Evolutionary conservation across 768 basidiomycete species (phyloP), one percentile per base, ranked within the genome.

Genomic region (Lentinula lateritia): DNA sequence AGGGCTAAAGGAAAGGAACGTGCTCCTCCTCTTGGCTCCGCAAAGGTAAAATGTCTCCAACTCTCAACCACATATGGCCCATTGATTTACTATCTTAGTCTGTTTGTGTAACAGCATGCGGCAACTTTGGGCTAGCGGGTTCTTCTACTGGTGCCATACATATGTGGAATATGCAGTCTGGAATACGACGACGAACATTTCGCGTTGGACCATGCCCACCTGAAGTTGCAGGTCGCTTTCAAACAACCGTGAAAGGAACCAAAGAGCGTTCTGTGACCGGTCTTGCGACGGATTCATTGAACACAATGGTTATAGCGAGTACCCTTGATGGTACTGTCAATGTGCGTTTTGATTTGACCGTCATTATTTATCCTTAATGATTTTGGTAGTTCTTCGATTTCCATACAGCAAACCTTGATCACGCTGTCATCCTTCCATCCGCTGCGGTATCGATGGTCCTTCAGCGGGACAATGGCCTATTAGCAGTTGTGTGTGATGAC

Each of bases 81-180:
- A 9, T 16, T 36, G 23, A 58, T 10, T 59, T 60, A 41, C 62
- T 54, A 38, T 58, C 43, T 6, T 65, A 92, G 90, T 83, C 89
- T 13, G 91, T 95, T 16, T 92, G 89, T 64, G 90, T 98, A 18
- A 90, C 95, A 3, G 90, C 93, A 0, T 99, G 97, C 69, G 97
- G 97, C 7, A 98, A 98, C 69, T 99, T 98, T 70, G 93, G 91
- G 34, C 72, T 98, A 10, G 93, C 86, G 3, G 87, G 93, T 28
- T 89, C 90, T 1, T 91, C 92, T 2, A 88, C 84, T 0, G 91
- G 92, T 2, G 81, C 80, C 28, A 89, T 98, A 42, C 73, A 85
- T 61, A 88, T 95, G 88, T 98, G 93, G 90, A 99, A 98, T 70
- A 86, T 99, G 87, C 96, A 99, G 73, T 94, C 92, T 3, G 97